Conservation (phyloP, 1,284 basidiomycete genomes). For the Irpex lacteus region DNA sequence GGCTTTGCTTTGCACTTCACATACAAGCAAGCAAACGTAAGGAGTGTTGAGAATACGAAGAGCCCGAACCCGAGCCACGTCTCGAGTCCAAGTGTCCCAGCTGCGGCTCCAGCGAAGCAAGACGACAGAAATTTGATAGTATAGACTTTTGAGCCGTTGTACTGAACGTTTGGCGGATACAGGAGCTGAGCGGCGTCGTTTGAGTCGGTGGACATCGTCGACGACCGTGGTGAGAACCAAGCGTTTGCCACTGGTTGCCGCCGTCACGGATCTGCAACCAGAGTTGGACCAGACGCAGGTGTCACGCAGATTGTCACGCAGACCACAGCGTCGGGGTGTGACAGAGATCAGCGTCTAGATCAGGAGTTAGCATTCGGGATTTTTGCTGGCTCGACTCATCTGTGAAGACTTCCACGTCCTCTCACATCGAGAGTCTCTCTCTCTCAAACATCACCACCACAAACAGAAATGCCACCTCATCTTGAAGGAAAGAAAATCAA, state of each 20-base stretch:
- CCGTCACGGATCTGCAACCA: slow-evolving; percentile 1
- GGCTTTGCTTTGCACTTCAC: slow-evolving; percentile 69
- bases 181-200: slow-evolving; percentile 61
- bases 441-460: not conserved
- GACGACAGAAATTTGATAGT: slow-evolving; percentile 76
- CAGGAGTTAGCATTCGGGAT: not conserved
- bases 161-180: slow-evolving; percentile 68
- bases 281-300: too few species aligned
- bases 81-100: slow-evolving; percentile 83
- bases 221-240: slow-evolving; percentile 5
- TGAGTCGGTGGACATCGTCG: slow-evolving; percentile 28
- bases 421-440: not conserved
- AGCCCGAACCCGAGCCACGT: slow-evolving; percentile 80
- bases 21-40: slow-evolving; percentile 64
- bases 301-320: not conserved
- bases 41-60: slow-evolving; percentile 65
- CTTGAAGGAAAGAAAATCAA: slow-evolving; percentile 67
- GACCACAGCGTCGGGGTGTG: not conserved
- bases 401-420: slow-evolving; percentile 5
- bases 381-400: not conserved
- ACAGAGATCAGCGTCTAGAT: slow-evolving; percentile 2
- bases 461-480: not conserved
- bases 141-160: slow-evolving; percentile 59
- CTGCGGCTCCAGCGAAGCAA: slow-evolving; percentile 80
- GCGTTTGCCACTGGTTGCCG: not conserved